phyloP scores from a whole-genome alignment of 2,329 filamentous ascomycete genomes.

The Pseudocercospora eumusae region DNA sequence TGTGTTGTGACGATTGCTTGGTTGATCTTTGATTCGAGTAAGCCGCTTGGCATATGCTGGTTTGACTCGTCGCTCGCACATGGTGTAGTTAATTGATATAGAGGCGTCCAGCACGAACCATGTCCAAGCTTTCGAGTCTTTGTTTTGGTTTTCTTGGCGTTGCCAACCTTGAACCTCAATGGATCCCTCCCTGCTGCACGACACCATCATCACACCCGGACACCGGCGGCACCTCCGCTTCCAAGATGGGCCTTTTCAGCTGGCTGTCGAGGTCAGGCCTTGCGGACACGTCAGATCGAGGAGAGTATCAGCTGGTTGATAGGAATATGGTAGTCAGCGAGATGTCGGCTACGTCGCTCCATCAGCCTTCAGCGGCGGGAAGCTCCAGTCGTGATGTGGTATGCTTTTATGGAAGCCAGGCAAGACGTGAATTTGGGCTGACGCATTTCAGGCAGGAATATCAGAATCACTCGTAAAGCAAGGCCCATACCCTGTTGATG shows the following conservation, averaged over 20 bases:
- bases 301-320: constrained; percentile 26
- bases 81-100: too few species aligned
- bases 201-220: background rate
- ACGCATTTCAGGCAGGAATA: too few species aligned
- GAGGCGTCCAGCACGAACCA: too few species aligned
- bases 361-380: background rate
- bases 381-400: background rate
- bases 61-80: too few species aligned
- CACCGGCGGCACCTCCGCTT: background rate
- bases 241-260: constrained; percentile 21
- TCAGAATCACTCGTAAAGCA: background rate
- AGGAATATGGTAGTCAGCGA: constrained; percentile 4
- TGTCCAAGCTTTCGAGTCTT: background rate
- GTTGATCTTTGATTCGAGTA: too few species aligned
- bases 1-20: too few species aligned
- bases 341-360: background rate
- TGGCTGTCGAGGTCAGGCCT: constrained; percentile 9
- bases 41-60: too few species aligned
- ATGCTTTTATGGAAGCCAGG: background rate
- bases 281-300: constrained; percentile 13
- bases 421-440: too few species aligned
- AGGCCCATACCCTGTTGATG: background rate
- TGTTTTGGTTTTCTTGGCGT: background rate
- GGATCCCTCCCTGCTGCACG: background rate
- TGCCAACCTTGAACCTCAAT: background rate